Percentiles rank a stretch among this genome's conserved stretches.
Conservation (phyloP, 345 rosid genomes). For the Populus pruinosa region DNA sequence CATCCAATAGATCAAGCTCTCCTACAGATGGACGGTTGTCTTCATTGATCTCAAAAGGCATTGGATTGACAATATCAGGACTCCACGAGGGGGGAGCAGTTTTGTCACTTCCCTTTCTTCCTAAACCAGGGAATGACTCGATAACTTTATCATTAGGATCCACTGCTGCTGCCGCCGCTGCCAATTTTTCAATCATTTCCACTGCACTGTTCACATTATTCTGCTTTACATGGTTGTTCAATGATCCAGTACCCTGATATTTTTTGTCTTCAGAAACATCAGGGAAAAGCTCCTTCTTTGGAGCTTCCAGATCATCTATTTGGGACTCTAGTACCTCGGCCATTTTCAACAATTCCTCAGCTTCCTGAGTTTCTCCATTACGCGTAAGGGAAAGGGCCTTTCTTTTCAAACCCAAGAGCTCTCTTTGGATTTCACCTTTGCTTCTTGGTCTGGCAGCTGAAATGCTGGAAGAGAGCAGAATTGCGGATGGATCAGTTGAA, state of each 20-base stretch:
- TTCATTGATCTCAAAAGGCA: conserved; percentile 16
- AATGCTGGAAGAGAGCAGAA: conserved; percentile 7
- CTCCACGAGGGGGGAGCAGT: conserved; percentile 3
- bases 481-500: conserved; percentile 14
- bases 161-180: background rate
- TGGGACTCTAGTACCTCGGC: conserved; percentile 49
- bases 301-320: conserved; percentile 46
- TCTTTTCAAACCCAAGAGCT: conserved; percentile 56
- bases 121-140: conserved; percentile 24
- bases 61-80: conserved; percentile 1
- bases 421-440: conserved; percentile 55
- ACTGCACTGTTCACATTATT: conserved; percentile 9
- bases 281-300: conserved; percentile 21
- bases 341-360: conserved; percentile 46
- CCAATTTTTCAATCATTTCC: conserved; percentile 10
- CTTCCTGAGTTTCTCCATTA: conserved; percentile 51
- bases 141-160: conserved; percentile 23
- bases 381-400: conserved; percentile 54
- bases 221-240: conserved; percentile 15
- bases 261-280: conserved; percentile 19
- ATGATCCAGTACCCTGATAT: conserved; percentile 16
- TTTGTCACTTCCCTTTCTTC: conserved; percentile 10
- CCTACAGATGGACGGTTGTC: conserved; percentile 26
- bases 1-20: conserved; percentile 28
- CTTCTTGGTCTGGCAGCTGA: conserved; percentile 29